A percentile compares a stretch with the other conserved stretches of the same genome.
Evolutionary conservation across 345 rosid species (phyloP).

Genomic region (Dipteronia dyeriana): DNA sequence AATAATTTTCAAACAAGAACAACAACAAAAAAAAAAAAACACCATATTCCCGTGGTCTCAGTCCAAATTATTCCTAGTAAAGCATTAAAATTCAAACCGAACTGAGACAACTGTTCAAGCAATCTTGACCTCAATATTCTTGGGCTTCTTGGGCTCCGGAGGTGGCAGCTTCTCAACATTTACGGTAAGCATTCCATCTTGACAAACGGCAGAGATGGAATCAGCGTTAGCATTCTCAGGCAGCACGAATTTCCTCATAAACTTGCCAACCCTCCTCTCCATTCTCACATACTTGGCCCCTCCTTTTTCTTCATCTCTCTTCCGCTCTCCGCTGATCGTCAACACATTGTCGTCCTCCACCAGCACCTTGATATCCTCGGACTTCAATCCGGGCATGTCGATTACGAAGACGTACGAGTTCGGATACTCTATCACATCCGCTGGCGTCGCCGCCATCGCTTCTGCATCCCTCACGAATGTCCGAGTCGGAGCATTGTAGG

Average conservation of each 20-base stretch:
- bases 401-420: slow-evolving; percentile 12
- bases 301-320: slow-evolving; percentile 12
- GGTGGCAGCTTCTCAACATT: slow-evolving; percentile 14
- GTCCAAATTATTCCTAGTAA: too few species aligned
- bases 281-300: slow-evolving; percentile 12
- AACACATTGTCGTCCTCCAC: slow-evolving; percentile 15
- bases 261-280: slow-evolving; percentile 23
- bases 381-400: slow-evolving; percentile 31
- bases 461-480: slow-evolving; percentile 55
- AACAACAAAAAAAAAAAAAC: too few species aligned
- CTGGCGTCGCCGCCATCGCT: slow-evolving; percentile 23
- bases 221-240: slow-evolving; percentile 19
- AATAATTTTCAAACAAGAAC: too few species aligned
- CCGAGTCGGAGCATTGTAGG: slow-evolving; percentile 43
- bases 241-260: slow-evolving; percentile 17
- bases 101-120: too few species aligned
- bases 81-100: too few species aligned
- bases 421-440: slow-evolving; percentile 21
- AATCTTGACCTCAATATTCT: not conserved
- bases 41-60: too few species aligned
- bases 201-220: slow-evolving; percentile 10
- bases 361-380: slow-evolving; percentile 11
- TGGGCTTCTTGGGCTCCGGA: slow-evolving; percentile 17
- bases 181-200: slow-evolving; percentile 24
- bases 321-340: slow-evolving; percentile 31